A percentile compares a stretch with the other conserved stretches of the same genome.
These are phyloP conservation scores for Rubus parviflorus DNA, from an alignment of 306 rosid genomes.

Conservation along the genomic window DNA sequence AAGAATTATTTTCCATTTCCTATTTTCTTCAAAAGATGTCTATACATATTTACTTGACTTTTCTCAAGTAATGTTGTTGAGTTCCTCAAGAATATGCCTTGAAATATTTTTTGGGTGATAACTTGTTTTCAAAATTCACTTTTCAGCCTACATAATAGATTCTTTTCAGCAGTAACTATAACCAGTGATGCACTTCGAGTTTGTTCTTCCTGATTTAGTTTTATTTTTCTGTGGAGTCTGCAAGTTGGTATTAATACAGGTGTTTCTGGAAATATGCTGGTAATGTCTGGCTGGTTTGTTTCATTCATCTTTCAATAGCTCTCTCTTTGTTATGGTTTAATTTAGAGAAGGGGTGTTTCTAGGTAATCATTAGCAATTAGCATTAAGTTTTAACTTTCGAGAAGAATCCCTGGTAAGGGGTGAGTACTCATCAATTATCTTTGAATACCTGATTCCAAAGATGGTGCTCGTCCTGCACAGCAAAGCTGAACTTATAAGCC, in stretches of 20 bases:
- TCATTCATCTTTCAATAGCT: conserved; percentile 2
- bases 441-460: conserved; percentile 43
- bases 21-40: neutral
- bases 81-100: neutral
- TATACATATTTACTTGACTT: neutral
- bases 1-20: neutral
- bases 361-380: conserved; percentile 28
- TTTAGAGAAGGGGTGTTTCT: conserved; percentile 29
- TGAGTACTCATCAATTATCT: conserved; percentile 33
- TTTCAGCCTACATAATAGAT: conserved; percentile 18
- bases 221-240: conserved; percentile 20
- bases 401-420: conserved; percentile 69
- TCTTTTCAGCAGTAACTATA: conserved; percentile 14
- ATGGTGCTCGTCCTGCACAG: conserved; percentile 54
- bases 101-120: neutral
- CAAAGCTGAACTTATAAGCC: conserved; percentile 35
- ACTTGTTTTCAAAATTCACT: conserved; percentile 7
- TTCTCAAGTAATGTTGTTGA: conserved; percentile 1
- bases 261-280: conserved; percentile 14
- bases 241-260: conserved; percentile 26
- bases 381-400: conserved; percentile 34
- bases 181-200: conserved; percentile 5
- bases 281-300: conserved; percentile 22
- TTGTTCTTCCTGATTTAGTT: conserved; percentile 20
- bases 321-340: neutral